Percentiles rank a stretch among this genome's conserved stretches.
Conservation (phyloP, 1,284 basidiomycete species). For the Hemileia vastatrix region DNA sequence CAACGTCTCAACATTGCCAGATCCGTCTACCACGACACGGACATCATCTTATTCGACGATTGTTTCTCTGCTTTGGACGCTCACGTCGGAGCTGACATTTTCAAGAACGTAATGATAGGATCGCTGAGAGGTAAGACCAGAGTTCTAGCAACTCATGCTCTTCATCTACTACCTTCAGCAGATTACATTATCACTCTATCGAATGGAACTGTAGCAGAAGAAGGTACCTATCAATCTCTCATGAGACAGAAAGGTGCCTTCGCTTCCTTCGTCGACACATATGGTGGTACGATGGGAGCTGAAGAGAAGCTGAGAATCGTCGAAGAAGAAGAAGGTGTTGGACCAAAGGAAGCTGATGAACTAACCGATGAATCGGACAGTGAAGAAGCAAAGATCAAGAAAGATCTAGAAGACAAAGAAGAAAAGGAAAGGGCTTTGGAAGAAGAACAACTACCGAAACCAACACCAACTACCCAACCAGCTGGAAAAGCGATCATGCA, state of each 20-base stretch:
- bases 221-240: constrained; percentile 63
- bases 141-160: constrained; percentile 69
- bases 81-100: constrained; percentile 75
- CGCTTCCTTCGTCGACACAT: constrained; percentile 59
- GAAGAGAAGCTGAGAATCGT: constrained; percentile 48
- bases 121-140: constrained; percentile 64
- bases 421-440: constrained; percentile 34
- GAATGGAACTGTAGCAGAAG: constrained; percentile 64
- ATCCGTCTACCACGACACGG: constrained; percentile 71
- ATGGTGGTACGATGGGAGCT: constrained; percentile 53
- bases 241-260: constrained; percentile 59
- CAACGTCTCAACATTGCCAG: constrained; percentile 68
- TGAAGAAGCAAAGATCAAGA: constrained; percentile 29
- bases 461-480: constrained; percentile 54
- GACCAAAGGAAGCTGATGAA: constrained; percentile 42
- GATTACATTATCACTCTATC: constrained; percentile 53
- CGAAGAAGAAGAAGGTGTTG: constrained; percentile 44
- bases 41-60: constrained; percentile 78
- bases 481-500: constrained; percentile 55
- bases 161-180: constrained; percentile 58
- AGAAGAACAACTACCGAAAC: background rate
- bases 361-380: constrained; percentile 45
- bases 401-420: constrained; percentile 44
- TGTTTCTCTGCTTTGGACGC: constrained; percentile 56
- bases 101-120: constrained; percentile 68